These are phyloP conservation scores for Nigrospora oryzae DNA, from an alignment of 2,329 filamentous ascomycete genomes.

Conservation along the genomic window DNA sequence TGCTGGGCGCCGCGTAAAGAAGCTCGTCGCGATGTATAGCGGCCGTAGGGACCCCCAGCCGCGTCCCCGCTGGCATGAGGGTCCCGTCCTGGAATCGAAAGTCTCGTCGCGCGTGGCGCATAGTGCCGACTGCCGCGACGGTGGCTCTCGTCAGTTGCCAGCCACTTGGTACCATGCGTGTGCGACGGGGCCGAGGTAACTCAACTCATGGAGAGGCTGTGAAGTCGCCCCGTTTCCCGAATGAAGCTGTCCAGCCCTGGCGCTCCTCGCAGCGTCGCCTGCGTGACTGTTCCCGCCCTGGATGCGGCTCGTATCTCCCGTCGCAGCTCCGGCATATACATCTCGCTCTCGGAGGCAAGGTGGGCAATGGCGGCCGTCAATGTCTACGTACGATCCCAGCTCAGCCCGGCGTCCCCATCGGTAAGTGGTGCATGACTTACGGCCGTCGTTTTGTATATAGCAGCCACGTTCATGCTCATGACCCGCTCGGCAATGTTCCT, in stretches of 20 bases:
- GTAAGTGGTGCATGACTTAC: neutral
- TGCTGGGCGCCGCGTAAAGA: neutral
- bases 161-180: too few relatives aligned
- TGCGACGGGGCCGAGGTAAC: neutral
- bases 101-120: neutral
- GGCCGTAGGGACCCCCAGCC: conserved; percentile 1
- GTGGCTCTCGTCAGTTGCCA: too few relatives aligned
- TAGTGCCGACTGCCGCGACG: neutral
- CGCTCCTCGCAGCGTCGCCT: neutral
- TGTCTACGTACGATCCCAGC: neutral
- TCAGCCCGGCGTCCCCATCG: neutral
- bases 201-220: neutral
- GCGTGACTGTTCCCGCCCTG: neutral
- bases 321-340: neutral
- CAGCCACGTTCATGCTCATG: conserved; percentile 1
- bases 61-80: neutral
- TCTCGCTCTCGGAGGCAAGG: neutral
- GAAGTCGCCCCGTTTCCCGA: neutral
- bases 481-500: neutral
- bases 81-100: conserved; percentile 2
- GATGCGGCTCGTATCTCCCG: neutral
- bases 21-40: conserved; percentile 1
- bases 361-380: neutral
- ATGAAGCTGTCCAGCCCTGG: neutral
- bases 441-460: neutral